Conservation (phyloP, 345 rosid genomes). For the Draba incana region DNA sequence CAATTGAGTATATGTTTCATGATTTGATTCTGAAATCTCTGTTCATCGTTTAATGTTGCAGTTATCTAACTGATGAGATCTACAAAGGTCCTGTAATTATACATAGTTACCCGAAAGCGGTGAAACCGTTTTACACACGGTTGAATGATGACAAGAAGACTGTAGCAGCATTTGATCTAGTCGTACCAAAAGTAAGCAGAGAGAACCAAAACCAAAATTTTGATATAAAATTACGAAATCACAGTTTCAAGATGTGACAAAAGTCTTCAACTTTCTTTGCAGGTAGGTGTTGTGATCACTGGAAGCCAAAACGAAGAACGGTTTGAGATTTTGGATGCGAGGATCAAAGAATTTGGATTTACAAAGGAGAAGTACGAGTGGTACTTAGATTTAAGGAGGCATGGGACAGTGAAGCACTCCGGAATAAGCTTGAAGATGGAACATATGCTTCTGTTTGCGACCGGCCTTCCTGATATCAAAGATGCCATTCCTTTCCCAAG, state of each 20-base stretch:
- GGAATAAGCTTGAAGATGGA: constrained; percentile 78
- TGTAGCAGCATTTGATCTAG: constrained; percentile 91
- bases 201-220: constrained; percentile 10
- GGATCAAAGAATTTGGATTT: constrained; percentile 61
- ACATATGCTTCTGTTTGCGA: constrained; percentile 66
- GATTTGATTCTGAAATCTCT: neutral
- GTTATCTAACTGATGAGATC: constrained; percentile 73
- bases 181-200: constrained; percentile 68
- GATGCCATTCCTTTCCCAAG: constrained; percentile 85
- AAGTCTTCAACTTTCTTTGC: constrained; percentile 33
- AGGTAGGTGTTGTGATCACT: constrained; percentile 70
- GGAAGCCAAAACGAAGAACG: constrained; percentile 94
- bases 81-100: constrained; percentile 63
- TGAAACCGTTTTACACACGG: constrained; percentile 66
- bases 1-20: neutral
- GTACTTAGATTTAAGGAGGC: constrained; percentile 79
- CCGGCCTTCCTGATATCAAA: constrained; percentile 75
- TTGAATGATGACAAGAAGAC: constrained; percentile 74
- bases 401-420: constrained; percentile 77
- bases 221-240: neutral
- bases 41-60: constrained; percentile 41
- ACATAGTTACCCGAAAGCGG: constrained; percentile 65
- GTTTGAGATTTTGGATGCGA: constrained; percentile 47
- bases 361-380: constrained; percentile 67
- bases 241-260: neutral